These are phyloP conservation scores for Hemileccinum rubropunctum DNA, from an alignment of 768 basidiomycete species.

Conservation along the genomic window DNA sequence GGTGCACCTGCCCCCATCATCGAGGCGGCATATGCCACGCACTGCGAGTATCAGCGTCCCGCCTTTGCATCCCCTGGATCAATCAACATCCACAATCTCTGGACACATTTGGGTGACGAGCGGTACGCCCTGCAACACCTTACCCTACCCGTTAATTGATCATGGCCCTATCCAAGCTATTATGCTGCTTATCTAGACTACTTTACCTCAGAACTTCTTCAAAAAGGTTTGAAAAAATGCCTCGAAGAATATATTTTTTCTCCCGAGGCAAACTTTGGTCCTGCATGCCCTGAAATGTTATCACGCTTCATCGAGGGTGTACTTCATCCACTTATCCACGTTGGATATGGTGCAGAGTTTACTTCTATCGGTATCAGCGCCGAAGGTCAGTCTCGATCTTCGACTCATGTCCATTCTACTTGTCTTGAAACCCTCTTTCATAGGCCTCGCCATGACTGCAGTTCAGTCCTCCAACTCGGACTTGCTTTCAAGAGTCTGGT, in stretches of 20 bases:
- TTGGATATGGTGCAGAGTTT: conserved; percentile 64
- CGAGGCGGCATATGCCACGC: conserved; percentile 40
- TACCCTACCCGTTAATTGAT: background rate
- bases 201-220: conserved; percentile 43
- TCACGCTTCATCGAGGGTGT: conserved; percentile 53
- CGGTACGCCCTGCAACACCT: conserved; percentile 36
- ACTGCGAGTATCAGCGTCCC: conserved; percentile 38
- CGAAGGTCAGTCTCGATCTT: conserved; percentile 47
- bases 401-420: conserved; percentile 35
- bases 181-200: conserved; percentile 58
- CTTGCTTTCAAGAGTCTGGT: conserved; percentile 22
- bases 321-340: conserved; percentile 64
- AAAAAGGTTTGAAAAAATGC: conserved; percentile 40
- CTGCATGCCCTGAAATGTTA: conserved; percentile 42
- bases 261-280: conserved; percentile 39
- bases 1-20: conserved; percentile 48
- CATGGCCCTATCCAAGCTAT: conserved; percentile 38
- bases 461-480: conserved; percentile 18
- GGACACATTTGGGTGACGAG: conserved; percentile 55
- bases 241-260: conserved; percentile 62
- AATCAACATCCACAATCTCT: conserved; percentile 41
- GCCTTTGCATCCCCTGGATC: conserved; percentile 28
- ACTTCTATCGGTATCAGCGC: conserved; percentile 54
- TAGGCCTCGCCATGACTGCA: conserved; percentile 57
- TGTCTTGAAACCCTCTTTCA: conserved; percentile 13